phyloP scores from a whole-genome alignment of 306 rosid genomes.

The Vigna radiata region DNA sequence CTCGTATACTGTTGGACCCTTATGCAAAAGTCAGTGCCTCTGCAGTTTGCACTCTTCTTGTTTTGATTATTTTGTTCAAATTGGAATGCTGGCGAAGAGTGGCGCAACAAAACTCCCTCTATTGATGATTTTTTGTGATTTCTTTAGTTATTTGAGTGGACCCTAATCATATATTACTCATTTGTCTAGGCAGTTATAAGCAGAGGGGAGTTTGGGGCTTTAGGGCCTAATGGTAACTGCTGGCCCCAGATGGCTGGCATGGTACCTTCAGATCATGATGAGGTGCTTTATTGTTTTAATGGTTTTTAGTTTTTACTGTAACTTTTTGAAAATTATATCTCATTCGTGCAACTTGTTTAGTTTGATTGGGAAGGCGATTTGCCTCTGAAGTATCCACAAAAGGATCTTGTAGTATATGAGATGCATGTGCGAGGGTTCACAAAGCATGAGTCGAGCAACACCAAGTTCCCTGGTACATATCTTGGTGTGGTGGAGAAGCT shows the following conservation, averaged over 20 bases:
- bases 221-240: slow-evolving; percentile 78
- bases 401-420: slow-evolving; percentile 89
- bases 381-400: slow-evolving; percentile 76
- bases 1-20: slow-evolving; percentile 81
- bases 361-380: slow-evolving; percentile 99
- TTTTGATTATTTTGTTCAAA: background rate
- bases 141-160: slow-evolving; percentile 21
- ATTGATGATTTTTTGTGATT: background rate
- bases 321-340: slow-evolving; percentile 15
- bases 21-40: slow-evolving; percentile 81
- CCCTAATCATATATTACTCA: slow-evolving; percentile 45
- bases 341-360: slow-evolving; percentile 55
- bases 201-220: slow-evolving; percentile 80
- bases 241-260: slow-evolving; percentile 97
- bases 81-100: background rate
- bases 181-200: slow-evolving; percentile 87
- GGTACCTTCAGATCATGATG: slow-evolving; percentile 64
- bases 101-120: background rate
- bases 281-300: slow-evolving; percentile 54
- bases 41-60: background rate
- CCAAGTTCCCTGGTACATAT: slow-evolving; percentile 88
- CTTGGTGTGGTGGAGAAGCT: slow-evolving; percentile 94
- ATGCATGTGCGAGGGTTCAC: slow-evolving; percentile 97
- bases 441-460: slow-evolving; percentile 80
- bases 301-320: slow-evolving; percentile 24